A percentile compares a stretch with the other conserved stretches of the same genome.
These are phyloP conservation scores for Mycena belliarum DNA, from an alignment of 768 basidiomycete genomes.

Conservation along the genomic window DNA sequence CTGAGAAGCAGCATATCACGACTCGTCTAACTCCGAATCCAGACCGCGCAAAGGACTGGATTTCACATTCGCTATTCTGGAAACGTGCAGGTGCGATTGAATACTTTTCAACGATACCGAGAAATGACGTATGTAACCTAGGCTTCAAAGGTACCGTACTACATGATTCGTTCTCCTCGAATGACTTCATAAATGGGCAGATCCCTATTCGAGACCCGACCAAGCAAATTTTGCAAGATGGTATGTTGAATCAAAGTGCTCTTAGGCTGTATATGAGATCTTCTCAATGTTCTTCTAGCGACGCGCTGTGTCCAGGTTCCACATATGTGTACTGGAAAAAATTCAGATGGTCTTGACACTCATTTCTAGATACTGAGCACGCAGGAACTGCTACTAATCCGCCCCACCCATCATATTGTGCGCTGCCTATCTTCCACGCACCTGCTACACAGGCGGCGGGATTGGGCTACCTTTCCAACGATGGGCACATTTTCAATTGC, in stretches of 20 bases:
- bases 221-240: conserved; percentile 49
- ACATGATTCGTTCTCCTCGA: too few relatives aligned
- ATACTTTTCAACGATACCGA: neutral
- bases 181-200: conserved; percentile 25
- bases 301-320: conserved; percentile 48
- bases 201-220: conserved; percentile 55
- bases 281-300: conserved; percentile 28
- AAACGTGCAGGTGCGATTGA: conserved; percentile 50
- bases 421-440: conserved; percentile 49
- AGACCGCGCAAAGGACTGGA: conserved; percentile 48
- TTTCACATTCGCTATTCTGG: conserved; percentile 60
- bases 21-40: conserved; percentile 48
- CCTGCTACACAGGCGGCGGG: conserved; percentile 30
- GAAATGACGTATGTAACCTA: conserved; percentile 26
- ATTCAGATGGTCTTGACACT: neutral
- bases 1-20: conserved; percentile 48
- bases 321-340: neutral
- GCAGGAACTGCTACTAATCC: conserved; percentile 33
- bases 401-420: conserved; percentile 49
- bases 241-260: conserved; percentile 27
- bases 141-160: conserved; percentile 46
- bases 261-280: too few relatives aligned
- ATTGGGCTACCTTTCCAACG: conserved; percentile 48
- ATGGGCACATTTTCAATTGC: conserved; percentile 53
- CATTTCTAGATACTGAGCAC: conserved; percentile 46